Percentiles rank a stretch among this genome's conserved stretches.
These are phyloP conservation scores for Aspergillus flavus DNA, from an alignment of 2,329 filamentous ascomycete genomes.

Conservation along the genomic window DNA sequence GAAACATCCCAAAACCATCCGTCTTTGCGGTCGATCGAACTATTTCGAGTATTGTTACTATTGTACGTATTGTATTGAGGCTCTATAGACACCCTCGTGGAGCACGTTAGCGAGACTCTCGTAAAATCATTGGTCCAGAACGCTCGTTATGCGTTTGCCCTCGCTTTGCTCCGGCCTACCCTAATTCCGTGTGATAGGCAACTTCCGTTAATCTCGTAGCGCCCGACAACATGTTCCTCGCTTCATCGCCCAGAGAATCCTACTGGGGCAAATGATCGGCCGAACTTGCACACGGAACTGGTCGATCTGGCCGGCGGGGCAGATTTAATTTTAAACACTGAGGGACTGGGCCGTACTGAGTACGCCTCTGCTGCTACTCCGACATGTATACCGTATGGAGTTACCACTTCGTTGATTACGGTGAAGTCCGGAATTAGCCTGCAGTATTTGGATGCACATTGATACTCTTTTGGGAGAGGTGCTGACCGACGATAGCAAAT, in stretches of 20 bases:
- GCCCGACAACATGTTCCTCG: slow-evolving; percentile 5
- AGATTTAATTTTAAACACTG: background rate
- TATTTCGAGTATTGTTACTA: background rate
- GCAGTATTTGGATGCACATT: background rate
- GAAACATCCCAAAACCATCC: background rate
- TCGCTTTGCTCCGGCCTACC: background rate
- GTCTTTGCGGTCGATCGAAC: background rate
- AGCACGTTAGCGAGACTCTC: background rate
- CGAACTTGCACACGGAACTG: background rate
- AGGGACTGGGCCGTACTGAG: background rate
- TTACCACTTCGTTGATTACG: background rate
- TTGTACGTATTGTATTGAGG: background rate
- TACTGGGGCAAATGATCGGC: slow-evolving; percentile 7
- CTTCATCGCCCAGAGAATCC: background rate
- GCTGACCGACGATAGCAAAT: slow-evolving; percentile 2
- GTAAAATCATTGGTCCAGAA: background rate
- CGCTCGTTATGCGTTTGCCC: background rate
- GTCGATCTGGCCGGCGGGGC: background rate
- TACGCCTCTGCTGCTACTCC: background rate
- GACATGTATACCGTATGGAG: background rate
- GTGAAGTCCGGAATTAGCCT: background rate
- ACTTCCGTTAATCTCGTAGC: background rate
- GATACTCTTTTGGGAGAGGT: slow-evolving; percentile 9
- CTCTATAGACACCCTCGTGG: background rate
- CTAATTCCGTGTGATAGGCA: background rate